Evolutionary conservation across 2,329 filamentous ascomycete genomes (phyloP).

Genomic region (Monosporascus sp.): DNA sequence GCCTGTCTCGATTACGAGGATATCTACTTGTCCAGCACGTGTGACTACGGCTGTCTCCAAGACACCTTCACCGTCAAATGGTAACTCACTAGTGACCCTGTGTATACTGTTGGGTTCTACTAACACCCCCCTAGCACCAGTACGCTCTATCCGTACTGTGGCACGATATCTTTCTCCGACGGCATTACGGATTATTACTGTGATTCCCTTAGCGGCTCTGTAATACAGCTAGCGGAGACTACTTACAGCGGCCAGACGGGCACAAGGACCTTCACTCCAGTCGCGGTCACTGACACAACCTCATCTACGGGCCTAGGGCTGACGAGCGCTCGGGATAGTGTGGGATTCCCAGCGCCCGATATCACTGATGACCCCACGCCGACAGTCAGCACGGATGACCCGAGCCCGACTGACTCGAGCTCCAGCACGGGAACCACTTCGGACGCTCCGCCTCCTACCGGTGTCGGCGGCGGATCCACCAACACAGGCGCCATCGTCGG

Average conservation of each 20-base stretch:
- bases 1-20: slow-evolving; percentile 35
- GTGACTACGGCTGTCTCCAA: slow-evolving; percentile 34
- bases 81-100: slow-evolving; percentile 23
- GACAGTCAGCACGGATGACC: neutral
- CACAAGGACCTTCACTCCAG: slow-evolving; percentile 23
- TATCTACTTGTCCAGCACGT: slow-evolving; percentile 30
- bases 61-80: slow-evolving; percentile 42
- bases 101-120: neutral
- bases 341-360: neutral
- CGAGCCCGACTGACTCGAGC: neutral
- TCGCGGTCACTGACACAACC: slow-evolving; percentile 7
- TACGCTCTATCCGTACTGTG: slow-evolving; percentile 34
- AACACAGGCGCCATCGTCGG: slow-evolving; percentile 41
- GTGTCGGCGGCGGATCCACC: slow-evolving; percentile 17
- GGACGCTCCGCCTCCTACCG: slow-evolving; percentile 9
- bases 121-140: slow-evolving; percentile 30
- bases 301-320: slow-evolving; percentile 5
- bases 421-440: neutral
- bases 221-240: slow-evolving; percentile 32
- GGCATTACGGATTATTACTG: slow-evolving; percentile 43
- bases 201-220: slow-evolving; percentile 27
- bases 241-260: slow-evolving; percentile 35
- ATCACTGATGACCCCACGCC: neutral
- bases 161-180: slow-evolving; percentile 38
- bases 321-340: neutral